Evolutionary conservation across 257 asterid genomes (phyloP), one percentile per base, ranked within the genome.

Genomic region (Handroanthus guayacan): DNA sequence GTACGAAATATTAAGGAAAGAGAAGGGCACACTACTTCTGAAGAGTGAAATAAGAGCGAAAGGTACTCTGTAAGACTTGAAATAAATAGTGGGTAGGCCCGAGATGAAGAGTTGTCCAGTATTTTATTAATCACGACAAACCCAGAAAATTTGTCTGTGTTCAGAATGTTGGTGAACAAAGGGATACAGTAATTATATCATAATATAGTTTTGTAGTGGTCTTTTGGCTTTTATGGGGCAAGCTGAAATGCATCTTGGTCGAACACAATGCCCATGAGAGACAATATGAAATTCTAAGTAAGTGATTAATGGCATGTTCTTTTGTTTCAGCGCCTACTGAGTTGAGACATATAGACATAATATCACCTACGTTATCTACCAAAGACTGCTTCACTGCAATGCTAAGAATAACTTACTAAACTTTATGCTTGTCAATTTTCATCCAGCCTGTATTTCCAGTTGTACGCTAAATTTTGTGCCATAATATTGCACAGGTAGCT

Each of bases 401-500:
- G 31, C 31, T 25, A 25, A 25, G 31, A 25, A 25, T 25, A 25
- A 25, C 31, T 25, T 25, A 25, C 31, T 25, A 25, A 25, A 25
- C 31, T 25, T 25, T 25, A 25, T 25, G 1, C 31, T 25, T 37
- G 60, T 44, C 3, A 13, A 47, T 54, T 54, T 25, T 54, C 5
- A 5, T 50, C 36, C 71, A 74, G 62, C 58, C 39, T 47, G 18
- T 69, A 13, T 37, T 73, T 50, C 50, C 14, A 6, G 70, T 72
- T 36, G 25, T 47, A 36, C 66, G 56, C 68, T 75, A 25, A 81
- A 4, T 14, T 58, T 70, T 37, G 47, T 60, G 67, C 41, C 6
- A 5, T 67, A 37, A 47, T 79, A 57, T 65, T 63, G 55, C 63
- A 60, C 82, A 90, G 99, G 88, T 48, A 71, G 62, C 75, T 60